Evolutionary conservation across 176 grass and related monocot species (phyloP), one percentile per base, ranked within the genome.

Genomic region (Zizania latifolia): DNA sequence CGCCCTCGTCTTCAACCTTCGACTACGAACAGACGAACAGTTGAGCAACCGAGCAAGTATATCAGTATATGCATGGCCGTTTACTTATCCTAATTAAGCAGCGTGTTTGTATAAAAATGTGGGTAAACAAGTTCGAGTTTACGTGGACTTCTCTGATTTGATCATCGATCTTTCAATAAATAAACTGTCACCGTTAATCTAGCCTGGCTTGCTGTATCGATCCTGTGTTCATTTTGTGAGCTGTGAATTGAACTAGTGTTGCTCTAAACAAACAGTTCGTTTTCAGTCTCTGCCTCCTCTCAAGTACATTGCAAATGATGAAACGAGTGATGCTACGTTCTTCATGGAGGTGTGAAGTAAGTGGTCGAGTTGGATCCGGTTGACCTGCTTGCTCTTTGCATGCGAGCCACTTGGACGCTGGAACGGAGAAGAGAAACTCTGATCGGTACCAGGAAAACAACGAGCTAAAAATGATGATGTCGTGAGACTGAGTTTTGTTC

Each of bases 381-480:
- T 45, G 26, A 69, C 36, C 21, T 66, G 63, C 12, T 46, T 69
- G 40, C 65, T 50, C n/a, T n/a, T n/a, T 71, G 68, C 68, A 71
- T 71, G 44, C 12, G 28, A 53, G 45, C 28, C 44, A 21, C 43
- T 50, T 50, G 65, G 35, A 3, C 2, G 21, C 4, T 37, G 5
- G 6, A 7, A 30, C 21, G 28, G 44, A 71, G 44, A 1, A 10
- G 16, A 38, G 22, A 39, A 33, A 30, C 9, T 45, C 41, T 33
- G 28, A 5, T 51, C 9, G n/a, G 16, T 19, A 46, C 24, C 26
- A 30, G 27, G 39, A 48, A 63, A 31, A 10, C 16, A 38, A 38
- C 8, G 1, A 65, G 35, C 19, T 13, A 14, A 13, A 65, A 39
- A 21, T 39, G 34, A 22, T 12, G 61, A 13, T 21, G 60, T 63